Evolutionary conservation across 768 basidiomycete species (phyloP).

Genomic region (Phylloporus sp.): DNA sequence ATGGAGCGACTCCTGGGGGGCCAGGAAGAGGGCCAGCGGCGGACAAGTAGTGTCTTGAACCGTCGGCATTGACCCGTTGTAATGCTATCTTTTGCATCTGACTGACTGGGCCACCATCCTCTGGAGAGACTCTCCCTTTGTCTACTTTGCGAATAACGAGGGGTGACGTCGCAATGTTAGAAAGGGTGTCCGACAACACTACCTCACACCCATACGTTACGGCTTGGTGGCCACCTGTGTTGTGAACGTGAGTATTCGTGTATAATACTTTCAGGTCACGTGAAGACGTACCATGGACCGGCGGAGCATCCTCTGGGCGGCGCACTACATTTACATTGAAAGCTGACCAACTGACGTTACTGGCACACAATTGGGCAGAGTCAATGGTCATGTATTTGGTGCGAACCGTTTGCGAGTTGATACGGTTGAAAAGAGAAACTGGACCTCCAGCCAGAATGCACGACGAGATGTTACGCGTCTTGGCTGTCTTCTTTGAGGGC

Average conservation of each 20-base stretch:
- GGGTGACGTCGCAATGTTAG: constrained; percentile 81
- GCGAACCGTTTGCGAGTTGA: constrained; percentile 94
- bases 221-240: constrained; percentile 63
- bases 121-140: constrained; percentile 79
- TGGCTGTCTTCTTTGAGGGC: constrained; percentile 94
- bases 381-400: constrained; percentile 98
- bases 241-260: constrained; percentile 37
- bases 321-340: constrained; percentile 90
- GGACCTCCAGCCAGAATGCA: constrained; percentile 88
- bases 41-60: constrained; percentile 80
- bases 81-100: constrained; percentile 97
- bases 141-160: constrained; percentile 90
- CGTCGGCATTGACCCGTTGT: constrained; percentile 76
- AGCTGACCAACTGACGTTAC: constrained; percentile 88
- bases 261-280: constrained; percentile 43
- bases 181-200: constrained; percentile 75
- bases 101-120: constrained; percentile 88
- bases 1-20: constrained; percentile 62
- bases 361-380: constrained; percentile 76
- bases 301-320: constrained; percentile 58
- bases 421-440: constrained; percentile 91
- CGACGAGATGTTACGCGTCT: constrained; percentile 86
- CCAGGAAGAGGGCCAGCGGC: constrained; percentile 83
- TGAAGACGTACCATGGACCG: constrained; percentile 58
- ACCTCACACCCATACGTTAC: constrained; percentile 92